A percentile compares a stretch with the other conserved stretches of the same genome.
Evolutionary conservation across 108 stramenopile genomes (phyloP).

Genomic region (Stephanodiscus triporus): DNA sequence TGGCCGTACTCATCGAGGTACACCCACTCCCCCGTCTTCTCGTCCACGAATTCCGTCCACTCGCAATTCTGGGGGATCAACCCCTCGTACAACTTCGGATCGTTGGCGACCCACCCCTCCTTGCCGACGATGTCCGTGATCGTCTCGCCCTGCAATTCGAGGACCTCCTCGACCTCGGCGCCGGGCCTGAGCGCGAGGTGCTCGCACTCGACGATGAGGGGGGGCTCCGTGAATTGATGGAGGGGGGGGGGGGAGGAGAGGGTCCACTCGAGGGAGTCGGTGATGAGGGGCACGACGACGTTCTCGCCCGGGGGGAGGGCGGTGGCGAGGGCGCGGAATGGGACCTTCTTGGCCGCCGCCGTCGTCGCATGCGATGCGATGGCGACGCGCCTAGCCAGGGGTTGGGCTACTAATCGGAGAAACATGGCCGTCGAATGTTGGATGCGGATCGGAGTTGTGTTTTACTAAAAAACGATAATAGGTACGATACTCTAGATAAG

Average conservation of each 20-base stretch:
- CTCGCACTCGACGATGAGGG: constrained; percentile 93
- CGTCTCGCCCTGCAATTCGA: constrained; percentile 77
- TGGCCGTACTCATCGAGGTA: constrained; percentile 82
- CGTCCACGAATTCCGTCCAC: constrained; percentile 90
- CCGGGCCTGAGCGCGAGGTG: constrained; percentile 81
- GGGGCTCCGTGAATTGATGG: constrained; percentile 98
- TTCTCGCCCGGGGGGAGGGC: constrained; percentile 67
- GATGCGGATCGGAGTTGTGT: too few species aligned
- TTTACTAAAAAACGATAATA: too few species aligned
- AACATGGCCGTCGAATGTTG: too few species aligned
- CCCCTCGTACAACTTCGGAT: constrained; percentile 85
- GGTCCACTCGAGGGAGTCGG: constrained; percentile 95
- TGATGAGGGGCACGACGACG: constrained; percentile 87
- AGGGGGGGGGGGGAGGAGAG: constrained; percentile 93
- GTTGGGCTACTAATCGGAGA: too few species aligned
- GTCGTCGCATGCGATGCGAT: too few species aligned
- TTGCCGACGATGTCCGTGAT: constrained; percentile 87
- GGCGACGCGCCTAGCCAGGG: too few species aligned
- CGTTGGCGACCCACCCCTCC: constrained; percentile 85
- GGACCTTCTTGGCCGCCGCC: too few species aligned
- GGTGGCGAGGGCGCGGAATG: constrained; percentile 23
- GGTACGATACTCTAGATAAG: too few species aligned
- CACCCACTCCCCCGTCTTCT: constrained; percentile 89
- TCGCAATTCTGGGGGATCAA: constrained; percentile 86
- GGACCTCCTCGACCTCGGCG: constrained; percentile 84